Evolutionary conservation across 805 yeast species (phyloP).

Genomic region (Suhomyces sp.): DNA sequence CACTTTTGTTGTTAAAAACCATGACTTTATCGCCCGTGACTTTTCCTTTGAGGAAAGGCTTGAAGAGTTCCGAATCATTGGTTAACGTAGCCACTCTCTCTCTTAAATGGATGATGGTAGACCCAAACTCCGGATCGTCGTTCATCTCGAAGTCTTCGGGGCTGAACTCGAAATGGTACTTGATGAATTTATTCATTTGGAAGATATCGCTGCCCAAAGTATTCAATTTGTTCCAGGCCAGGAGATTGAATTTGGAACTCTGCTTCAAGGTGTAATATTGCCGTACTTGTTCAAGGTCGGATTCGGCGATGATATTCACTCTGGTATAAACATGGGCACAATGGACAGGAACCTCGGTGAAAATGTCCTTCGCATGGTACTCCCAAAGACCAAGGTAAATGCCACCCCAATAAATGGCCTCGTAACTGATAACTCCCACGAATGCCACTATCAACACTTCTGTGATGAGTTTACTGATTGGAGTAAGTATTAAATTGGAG

Average conservation of each 20-base stretch:
- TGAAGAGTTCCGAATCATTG: constrained; percentile 36
- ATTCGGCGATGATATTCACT: constrained; percentile 38
- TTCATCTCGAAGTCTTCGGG: constrained; percentile 72
- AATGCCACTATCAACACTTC: constrained; percentile 25
- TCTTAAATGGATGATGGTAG: constrained; percentile 63
- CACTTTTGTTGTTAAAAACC: constrained; percentile 28
- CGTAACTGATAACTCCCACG: constrained; percentile 32
- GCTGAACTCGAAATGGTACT: constrained; percentile 73
- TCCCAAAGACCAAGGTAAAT: constrained; percentile 45
- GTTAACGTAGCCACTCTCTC: constrained; percentile 55
- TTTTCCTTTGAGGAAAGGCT: constrained; percentile 12
- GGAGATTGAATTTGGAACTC: constrained; percentile 25
- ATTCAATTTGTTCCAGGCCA: constrained; percentile 21
- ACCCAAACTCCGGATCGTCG: constrained; percentile 65
- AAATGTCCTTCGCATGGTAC: constrained; percentile 57
- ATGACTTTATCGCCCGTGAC: constrained; percentile 18
- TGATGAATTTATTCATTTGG: constrained; percentile 29
- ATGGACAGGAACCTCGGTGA: constrained; percentile 72
- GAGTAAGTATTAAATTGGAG: constrained; percentile 23
- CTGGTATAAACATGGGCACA: constrained; percentile 70
- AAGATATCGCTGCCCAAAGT: constrained; percentile 18
- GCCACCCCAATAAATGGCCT: constrained; percentile 44
- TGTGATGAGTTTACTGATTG: constrained; percentile 28
- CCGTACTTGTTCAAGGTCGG: constrained; percentile 18
- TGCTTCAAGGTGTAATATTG: constrained; percentile 30